phyloP scores from a whole-genome alignment of 2,329 filamentous ascomycete genomes.

The Sporothrix dimorphospora region DNA sequence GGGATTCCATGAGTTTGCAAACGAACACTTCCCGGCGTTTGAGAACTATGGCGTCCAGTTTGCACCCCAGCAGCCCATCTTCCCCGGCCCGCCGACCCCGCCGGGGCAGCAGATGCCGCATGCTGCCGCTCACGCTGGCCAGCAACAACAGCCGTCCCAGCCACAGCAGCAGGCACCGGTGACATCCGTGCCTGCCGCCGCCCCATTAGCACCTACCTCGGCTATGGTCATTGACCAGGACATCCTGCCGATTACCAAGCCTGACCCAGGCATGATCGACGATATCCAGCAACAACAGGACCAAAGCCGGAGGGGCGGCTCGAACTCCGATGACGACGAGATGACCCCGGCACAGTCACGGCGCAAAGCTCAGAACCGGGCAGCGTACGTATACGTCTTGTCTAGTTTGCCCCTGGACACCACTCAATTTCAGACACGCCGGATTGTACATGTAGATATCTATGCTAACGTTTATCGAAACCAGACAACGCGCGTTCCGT shows the following conservation, averaged over 20 bases:
- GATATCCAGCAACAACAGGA: conserved; percentile 37
- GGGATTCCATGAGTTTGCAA: conserved; percentile 52
- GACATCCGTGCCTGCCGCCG: conserved; percentile 1
- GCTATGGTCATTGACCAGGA: conserved; percentile 37
- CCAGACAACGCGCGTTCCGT: conserved; percentile 90
- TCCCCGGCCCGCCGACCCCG: conserved; percentile 56
- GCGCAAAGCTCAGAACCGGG: conserved; percentile 64
- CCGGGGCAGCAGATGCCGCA: conserved; percentile 46
- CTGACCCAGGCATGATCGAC: conserved; percentile 44
- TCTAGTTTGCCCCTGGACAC: background rate
- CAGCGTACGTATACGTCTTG: conserved; percentile 57
- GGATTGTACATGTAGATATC: background rate
- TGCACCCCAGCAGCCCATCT: conserved; percentile 40
- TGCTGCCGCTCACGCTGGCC: conserved; percentile 37
- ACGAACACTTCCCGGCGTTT: conserved; percentile 54
- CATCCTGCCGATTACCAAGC: conserved; percentile 42
- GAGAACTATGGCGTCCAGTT: conserved; percentile 51
- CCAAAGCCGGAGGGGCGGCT: conserved; percentile 44
- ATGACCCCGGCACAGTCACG: conserved; percentile 61
- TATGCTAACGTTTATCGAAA: background rate
- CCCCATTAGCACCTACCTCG: conserved; percentile 2
- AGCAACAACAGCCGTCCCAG: conserved; percentile 39
- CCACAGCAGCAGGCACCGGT: conserved; percentile 26
- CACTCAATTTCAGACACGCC: background rate
- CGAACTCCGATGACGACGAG: conserved; percentile 60